phyloP scores from a whole-genome alignment of 202 grass and related monocot genomes.

The Schoenoplectus triqueter region DNA sequence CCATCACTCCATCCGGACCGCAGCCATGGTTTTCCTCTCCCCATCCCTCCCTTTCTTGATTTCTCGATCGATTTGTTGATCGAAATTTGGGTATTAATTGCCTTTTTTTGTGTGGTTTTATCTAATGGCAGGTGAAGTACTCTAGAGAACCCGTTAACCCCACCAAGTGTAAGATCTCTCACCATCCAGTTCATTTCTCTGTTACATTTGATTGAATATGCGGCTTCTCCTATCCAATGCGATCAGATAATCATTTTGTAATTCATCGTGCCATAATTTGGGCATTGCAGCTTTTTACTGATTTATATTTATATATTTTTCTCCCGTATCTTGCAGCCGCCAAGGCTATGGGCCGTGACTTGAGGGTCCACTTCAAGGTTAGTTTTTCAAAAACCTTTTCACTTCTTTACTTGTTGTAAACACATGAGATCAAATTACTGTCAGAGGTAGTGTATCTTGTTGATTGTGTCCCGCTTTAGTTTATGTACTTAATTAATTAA shows the following conservation, averaged over 20 bases:
- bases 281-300: not conserved
- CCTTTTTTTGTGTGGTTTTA: slow-evolving; percentile 2
- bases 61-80: not conserved
- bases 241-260: not conserved
- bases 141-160: slow-evolving; percentile 69
- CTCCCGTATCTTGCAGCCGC: slow-evolving; percentile 39
- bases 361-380: slow-evolving; percentile 91
- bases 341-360: slow-evolving; percentile 82
- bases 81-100: not conserved
- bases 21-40: slow-evolving; percentile 3
- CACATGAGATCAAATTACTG: not conserved
- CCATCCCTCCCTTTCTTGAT: not conserved
- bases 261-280: not conserved
- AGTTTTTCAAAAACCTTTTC: slow-evolving; percentile 11
- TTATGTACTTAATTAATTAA: not conserved
- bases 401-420: not conserved
- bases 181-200: not conserved
- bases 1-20: not conserved
- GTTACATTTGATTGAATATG: slow-evolving; percentile 29
- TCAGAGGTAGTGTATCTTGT: not conserved
- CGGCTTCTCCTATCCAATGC: not conserved
- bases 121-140: slow-evolving; percentile 64
- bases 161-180: slow-evolving; percentile 72
- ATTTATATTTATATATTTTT: not conserved
- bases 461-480: not conserved